phyloP scores from a whole-genome alignment of 805 yeast species.

The Candida berthetii region DNA sequence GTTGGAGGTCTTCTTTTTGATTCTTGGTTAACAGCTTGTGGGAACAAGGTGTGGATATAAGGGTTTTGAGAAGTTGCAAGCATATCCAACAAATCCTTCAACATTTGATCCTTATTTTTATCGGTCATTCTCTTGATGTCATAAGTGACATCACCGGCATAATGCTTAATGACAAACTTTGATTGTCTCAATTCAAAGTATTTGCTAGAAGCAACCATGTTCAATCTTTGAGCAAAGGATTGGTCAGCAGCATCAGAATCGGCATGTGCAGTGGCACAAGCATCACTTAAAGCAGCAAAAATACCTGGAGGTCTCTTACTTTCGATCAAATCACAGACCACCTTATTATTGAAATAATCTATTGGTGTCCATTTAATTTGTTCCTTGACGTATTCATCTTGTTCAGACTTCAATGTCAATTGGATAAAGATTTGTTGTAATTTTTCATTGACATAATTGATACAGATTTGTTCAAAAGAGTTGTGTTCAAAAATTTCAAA shows the following conservation, averaged over 20 bases:
- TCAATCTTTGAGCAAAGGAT: constrained; percentile 87
- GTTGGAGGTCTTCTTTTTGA: constrained; percentile 87
- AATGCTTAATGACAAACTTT: constrained; percentile 88
- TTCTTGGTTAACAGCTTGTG: constrained; percentile 57
- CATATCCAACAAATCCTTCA: constrained; percentile 80
- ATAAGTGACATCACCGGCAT: constrained; percentile 97
- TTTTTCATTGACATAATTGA: constrained; percentile 93
- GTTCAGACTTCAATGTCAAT: constrained; percentile 92
- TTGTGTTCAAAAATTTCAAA: constrained; percentile 94
- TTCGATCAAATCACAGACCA: constrained; percentile 95
- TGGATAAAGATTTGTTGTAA: constrained; percentile 95
- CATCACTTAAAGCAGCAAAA: constrained; percentile 94
- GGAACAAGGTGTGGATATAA: constrained; percentile 57
- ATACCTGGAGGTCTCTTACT: constrained; percentile 93
- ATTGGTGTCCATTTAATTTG: constrained; percentile 97
- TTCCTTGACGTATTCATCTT: constrained; percentile 94
- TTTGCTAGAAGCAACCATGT: constrained; percentile 73
- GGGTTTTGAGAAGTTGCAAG: constrained; percentile 63
- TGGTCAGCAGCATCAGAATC: constrained; percentile 96
- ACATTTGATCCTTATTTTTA: constrained; percentile 91
- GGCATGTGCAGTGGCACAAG: constrained; percentile 97
- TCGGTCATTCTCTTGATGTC: constrained; percentile 90
- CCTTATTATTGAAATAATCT: constrained; percentile 90
- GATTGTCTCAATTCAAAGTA: constrained; percentile 86
- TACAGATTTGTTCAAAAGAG: constrained; percentile 92